A percentile compares a stretch with the other conserved stretches of the same genome.
phyloP scores from a whole-genome alignment of 441 rosid genomes.

The Erodium trifolium region DNA sequence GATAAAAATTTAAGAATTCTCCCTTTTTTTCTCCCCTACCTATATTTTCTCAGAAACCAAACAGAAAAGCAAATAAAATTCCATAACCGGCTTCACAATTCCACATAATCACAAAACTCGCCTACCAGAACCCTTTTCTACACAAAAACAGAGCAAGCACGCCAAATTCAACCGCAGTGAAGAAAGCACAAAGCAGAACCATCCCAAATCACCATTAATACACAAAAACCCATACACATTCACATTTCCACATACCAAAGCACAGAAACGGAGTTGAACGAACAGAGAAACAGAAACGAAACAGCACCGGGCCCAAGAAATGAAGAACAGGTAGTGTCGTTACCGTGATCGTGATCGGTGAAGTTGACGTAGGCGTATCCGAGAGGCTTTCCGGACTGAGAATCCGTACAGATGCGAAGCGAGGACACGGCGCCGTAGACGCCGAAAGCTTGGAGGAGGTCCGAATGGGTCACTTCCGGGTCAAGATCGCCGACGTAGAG shows the following conservation, averaged over 20 bases:
- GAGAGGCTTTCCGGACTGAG: slow-evolving; percentile 31
- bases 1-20: not conserved
- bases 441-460: slow-evolving; percentile 26
- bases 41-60: not conserved
- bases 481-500: slow-evolving; percentile 50
- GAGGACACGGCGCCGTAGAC: slow-evolving; percentile 22
- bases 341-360: slow-evolving; percentile 29
- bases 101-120: not conserved
- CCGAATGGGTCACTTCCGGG: slow-evolving; percentile 31
- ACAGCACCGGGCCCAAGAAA: too few relatives aligned
- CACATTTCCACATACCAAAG: not conserved
- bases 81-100: not conserved
- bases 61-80: not conserved
- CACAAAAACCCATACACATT: not conserved
- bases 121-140: not conserved
- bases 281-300: too few relatives aligned
- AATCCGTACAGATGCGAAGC: slow-evolving; percentile 37
- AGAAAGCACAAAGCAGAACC: not conserved
- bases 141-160: not conserved
- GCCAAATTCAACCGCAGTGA: not conserved
- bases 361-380: slow-evolving; percentile 48
- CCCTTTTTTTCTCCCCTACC: not conserved
- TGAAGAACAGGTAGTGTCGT: too few relatives aligned
- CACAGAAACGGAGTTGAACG: too few relatives aligned
- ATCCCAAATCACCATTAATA: not conserved